phyloP scores from a whole-genome alignment of 441 rosid species.

The Raphanus hybrid region DNA sequence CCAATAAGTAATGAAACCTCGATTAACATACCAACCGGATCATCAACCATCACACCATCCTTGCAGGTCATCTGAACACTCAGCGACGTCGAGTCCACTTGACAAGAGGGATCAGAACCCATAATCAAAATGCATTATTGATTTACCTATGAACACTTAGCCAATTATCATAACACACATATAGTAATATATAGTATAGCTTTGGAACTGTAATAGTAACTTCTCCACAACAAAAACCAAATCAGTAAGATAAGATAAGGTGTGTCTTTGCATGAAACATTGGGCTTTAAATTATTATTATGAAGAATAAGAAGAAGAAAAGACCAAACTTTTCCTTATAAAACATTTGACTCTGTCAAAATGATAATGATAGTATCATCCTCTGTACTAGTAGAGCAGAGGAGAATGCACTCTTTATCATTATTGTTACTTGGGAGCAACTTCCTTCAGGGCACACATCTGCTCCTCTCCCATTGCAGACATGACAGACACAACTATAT shows the following conservation, averaged over 20 bases:
- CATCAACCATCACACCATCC: slow-evolving; percentile 3
- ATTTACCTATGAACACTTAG: neutral
- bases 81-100: neutral
- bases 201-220: slow-evolving; percentile 13
- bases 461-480: slow-evolving; percentile 98
- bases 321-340: slow-evolving; percentile 2
- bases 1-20: neutral
- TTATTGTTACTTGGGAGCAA: slow-evolving; percentile 64
- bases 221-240: slow-evolving; percentile 23
- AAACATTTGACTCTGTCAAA: slow-evolving; percentile 13
- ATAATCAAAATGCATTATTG: neutral
- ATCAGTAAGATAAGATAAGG: slow-evolving; percentile 1
- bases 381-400: slow-evolving; percentile 20
- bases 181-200: neutral
- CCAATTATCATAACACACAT: neutral
- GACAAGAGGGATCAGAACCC: slow-evolving; percentile 4
- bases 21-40: neutral
- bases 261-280: slow-evolving; percentile 13
- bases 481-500: slow-evolving; percentile 87
- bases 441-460: slow-evolving; percentile 90
- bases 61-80: neutral
- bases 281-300: neutral
- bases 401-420: neutral
- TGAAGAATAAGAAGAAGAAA: neutral
- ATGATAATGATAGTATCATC: neutral